Percentiles rank a stretch among this genome's conserved stretches.
Evolutionary conservation across 352 stramenopile genomes (phyloP).

Genomic region (Aphanomyces astaci): DNA sequence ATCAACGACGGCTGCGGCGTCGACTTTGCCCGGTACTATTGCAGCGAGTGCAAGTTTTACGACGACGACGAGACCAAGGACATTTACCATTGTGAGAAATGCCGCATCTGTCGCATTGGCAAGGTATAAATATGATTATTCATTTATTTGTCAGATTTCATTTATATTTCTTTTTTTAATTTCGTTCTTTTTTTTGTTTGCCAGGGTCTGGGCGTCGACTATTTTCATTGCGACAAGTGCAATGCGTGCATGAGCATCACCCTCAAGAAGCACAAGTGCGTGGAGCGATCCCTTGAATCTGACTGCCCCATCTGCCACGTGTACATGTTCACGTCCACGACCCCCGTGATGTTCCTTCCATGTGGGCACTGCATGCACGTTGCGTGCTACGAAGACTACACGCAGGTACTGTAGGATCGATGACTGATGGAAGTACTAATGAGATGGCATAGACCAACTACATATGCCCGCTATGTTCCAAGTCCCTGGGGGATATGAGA

Average conservation of each 20-base stretch:
- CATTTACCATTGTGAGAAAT: conserved; percentile 98
- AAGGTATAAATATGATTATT: conserved; percentile 34
- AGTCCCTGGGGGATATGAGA: conserved; percentile 92
- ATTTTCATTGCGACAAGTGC: conserved; percentile 97
- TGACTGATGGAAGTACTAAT: background rate
- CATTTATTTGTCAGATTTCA: background rate
- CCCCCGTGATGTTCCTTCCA: conserved; percentile 90
- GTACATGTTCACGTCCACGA: conserved; percentile 94
- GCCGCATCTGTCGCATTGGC: conserved; percentile 94
- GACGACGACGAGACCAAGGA: conserved; percentile 88
- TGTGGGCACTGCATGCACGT: conserved; percentile 97
- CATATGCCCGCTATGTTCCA: conserved; percentile 92
- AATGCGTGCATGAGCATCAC: conserved; percentile 95
- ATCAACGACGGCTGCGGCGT: conserved; percentile 52
- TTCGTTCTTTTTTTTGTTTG: too few relatives aligned
- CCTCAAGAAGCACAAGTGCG: conserved; percentile 88
- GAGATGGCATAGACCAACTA: conserved; percentile 71
- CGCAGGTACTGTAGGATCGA: conserved; percentile 38
- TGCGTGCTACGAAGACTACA: conserved; percentile 92
- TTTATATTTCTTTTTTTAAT: background rate
- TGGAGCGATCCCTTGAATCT: conserved; percentile 91
- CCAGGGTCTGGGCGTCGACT: conserved; percentile 93
- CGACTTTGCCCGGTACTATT: conserved; percentile 91
- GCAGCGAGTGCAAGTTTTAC: conserved; percentile 93
- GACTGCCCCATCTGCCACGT: conserved; percentile 94